Percentiles rank a stretch among this genome's conserved stretches.
These are phyloP conservation scores for Phytophthora sansomeana DNA, from an alignment of 352 stramenopile genomes.

Conservation along the genomic window DNA sequence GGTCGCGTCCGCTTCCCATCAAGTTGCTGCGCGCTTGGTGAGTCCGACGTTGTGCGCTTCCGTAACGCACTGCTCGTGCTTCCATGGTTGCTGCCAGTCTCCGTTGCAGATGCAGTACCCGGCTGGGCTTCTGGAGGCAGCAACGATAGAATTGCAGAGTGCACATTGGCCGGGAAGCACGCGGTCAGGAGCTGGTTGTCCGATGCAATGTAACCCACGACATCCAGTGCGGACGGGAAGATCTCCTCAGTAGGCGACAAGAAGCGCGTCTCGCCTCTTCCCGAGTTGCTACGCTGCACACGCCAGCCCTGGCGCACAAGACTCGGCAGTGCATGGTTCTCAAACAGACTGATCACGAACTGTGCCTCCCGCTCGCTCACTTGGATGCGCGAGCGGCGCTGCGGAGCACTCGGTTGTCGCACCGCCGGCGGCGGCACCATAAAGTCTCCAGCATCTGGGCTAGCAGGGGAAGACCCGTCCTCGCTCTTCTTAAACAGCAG, in stretches of 20 bases:
- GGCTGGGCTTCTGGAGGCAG: slow-evolving; percentile 45
- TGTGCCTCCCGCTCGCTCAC: slow-evolving; percentile 80
- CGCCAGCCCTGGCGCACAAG: slow-evolving; percentile 75
- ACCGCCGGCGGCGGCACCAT: slow-evolving; percentile 21
- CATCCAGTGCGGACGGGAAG: slow-evolving; percentile 69
- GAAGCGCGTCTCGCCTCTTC: slow-evolving; percentile 32
- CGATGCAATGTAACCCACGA: slow-evolving; percentile 80
- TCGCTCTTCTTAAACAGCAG: slow-evolving; percentile 40
- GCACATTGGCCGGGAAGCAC: slow-evolving; percentile 81
- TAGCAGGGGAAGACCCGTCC: slow-evolving; percentile 23
- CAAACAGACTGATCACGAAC: slow-evolving; percentile 80
- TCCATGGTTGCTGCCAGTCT: slow-evolving; percentile 23
- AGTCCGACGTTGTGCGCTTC: slow-evolving; percentile 41
- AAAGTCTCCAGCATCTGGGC: slow-evolving; percentile 37
- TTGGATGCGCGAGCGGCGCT: slow-evolving; percentile 41
- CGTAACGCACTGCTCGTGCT: slow-evolving; percentile 19
- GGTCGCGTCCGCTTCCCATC: slow-evolving; percentile 43
- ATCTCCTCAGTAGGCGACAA: slow-evolving; percentile 45
- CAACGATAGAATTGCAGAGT: slow-evolving; percentile 75
- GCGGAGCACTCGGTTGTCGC: slow-evolving; percentile 3
- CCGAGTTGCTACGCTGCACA: slow-evolving; percentile 48
- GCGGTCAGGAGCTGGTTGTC: slow-evolving; percentile 62
- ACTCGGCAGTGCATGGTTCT: slow-evolving; percentile 77
- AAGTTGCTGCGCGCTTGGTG: slow-evolving; percentile 26
- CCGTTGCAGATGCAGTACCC: slow-evolving; percentile 4